These are phyloP conservation scores for Otatea glauca DNA, from an alignment of 176 grass and related monocot genomes.

Conservation along the genomic window DNA sequence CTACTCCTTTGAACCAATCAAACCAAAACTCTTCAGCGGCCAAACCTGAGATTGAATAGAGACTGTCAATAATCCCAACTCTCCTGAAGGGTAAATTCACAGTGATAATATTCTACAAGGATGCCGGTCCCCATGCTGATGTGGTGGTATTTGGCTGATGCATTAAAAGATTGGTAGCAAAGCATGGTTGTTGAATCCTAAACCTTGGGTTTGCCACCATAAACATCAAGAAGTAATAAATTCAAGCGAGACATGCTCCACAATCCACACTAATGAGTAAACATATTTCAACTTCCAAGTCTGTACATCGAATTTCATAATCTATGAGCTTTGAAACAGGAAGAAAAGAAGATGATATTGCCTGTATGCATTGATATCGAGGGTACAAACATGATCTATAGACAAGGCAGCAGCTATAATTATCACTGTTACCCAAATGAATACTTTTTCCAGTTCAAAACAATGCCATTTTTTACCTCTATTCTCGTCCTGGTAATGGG, in stretches of 20 bases:
- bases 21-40: constrained; percentile 54
- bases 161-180: background rate
- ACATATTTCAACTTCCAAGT: background rate
- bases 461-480: background rate
- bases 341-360: background rate
- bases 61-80: constrained; percentile 33
- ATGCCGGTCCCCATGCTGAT: background rate
- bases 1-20: constrained; percentile 48
- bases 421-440: background rate
- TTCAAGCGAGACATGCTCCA: constrained; percentile 5
- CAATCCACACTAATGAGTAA: background rate
- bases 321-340: background rate
- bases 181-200: background rate
- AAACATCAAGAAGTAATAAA: constrained; percentile 16
- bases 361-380: background rate
- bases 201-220: background rate
- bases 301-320: background rate
- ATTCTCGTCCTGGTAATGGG: background rate
- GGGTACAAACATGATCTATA: background rate
- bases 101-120: background rate
- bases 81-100: background rate
- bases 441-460: background rate
- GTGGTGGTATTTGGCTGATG: background rate
- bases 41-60: constrained; percentile 55
- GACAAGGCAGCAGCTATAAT: background rate